Percentiles rank a stretch among this genome's conserved stretches.
Conservation (phyloP, 345 rosid species). For the Heritiera littoralis region DNA sequence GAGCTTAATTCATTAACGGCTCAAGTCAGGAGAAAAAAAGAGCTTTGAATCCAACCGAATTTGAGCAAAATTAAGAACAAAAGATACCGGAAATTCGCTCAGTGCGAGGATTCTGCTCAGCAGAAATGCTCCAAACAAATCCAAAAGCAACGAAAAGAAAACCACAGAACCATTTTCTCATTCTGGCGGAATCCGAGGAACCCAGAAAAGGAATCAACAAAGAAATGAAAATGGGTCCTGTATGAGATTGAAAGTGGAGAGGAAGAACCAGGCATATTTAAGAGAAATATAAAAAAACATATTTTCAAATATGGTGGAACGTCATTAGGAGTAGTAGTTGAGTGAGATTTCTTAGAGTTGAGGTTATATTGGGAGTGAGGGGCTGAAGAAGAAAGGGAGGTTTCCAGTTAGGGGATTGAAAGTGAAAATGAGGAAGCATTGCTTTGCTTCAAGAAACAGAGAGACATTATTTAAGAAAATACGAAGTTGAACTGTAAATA, state of each 20-base stretch:
- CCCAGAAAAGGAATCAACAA: neutral
- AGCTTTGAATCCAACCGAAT: neutral
- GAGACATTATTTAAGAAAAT: constrained; percentile 15
- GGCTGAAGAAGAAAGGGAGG: constrained; percentile 18
- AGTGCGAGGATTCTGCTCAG: constrained; percentile 48
- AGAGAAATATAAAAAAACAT: constrained; percentile 24
- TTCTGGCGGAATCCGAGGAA: constrained; percentile 24
- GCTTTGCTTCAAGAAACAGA: constrained; percentile 72
- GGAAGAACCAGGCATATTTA: constrained; percentile 34
- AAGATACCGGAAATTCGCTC: constrained; percentile 74
- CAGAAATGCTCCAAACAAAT: constrained; percentile 27
- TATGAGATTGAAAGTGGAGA: constrained; percentile 24
- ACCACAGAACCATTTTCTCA: constrained; percentile 41
- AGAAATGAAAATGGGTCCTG: constrained; percentile 29
- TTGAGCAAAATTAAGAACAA: neutral
- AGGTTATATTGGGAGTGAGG: constrained; percentile 30
- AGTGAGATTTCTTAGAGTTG: constrained; percentile 59
- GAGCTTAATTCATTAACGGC: neutral
- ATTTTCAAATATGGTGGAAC: constrained; percentile 41
- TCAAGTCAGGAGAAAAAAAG: no score
- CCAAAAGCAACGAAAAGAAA: constrained; percentile 31
- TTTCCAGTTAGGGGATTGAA: constrained; percentile 33
- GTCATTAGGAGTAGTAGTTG: constrained; percentile 69
- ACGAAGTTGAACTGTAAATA: no score
- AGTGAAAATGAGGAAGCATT: constrained; percentile 35